phyloP scores from a whole-genome alignment of 1,284 basidiomycete genomes.

The Malassezia psittaci region DNA sequence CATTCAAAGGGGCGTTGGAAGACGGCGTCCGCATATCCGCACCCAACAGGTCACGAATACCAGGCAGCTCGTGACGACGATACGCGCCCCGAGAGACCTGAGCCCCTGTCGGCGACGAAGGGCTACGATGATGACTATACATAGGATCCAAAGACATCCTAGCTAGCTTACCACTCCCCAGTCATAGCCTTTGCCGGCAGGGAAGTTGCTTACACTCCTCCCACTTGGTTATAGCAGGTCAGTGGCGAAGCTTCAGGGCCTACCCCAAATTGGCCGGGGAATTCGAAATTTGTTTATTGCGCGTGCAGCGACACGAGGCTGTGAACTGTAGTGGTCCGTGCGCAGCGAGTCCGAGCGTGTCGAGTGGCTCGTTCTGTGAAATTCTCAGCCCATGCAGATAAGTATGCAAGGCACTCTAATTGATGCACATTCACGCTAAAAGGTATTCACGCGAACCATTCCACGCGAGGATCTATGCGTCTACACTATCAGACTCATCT shows the following conservation, averaged over 20 bases:
- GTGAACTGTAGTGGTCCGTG: neutral
- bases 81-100: neutral
- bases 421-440: neutral
- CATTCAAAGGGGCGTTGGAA: neutral
- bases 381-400: neutral
- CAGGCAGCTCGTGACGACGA: neutral
- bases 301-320: neutral
- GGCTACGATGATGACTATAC: neutral
- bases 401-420: neutral
- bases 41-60: constrained; percentile 8
- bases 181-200: neutral
- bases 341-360: neutral
- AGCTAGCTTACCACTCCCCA: neutral
- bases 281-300: too few relatives aligned
- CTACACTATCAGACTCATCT: constrained; percentile 18
- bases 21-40: neutral
- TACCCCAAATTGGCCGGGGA: too few relatives aligned
- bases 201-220: neutral
- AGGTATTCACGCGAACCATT: neutral
- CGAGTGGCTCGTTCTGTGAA: neutral
- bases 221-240: neutral
- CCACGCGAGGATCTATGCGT: neutral
- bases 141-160: neutral
- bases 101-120: neutral
- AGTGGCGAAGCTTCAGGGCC: too few relatives aligned